phyloP scores from a whole-genome alignment of 2,329 filamentous ascomycete genomes.

The Aureobasidium sp. region DNA sequence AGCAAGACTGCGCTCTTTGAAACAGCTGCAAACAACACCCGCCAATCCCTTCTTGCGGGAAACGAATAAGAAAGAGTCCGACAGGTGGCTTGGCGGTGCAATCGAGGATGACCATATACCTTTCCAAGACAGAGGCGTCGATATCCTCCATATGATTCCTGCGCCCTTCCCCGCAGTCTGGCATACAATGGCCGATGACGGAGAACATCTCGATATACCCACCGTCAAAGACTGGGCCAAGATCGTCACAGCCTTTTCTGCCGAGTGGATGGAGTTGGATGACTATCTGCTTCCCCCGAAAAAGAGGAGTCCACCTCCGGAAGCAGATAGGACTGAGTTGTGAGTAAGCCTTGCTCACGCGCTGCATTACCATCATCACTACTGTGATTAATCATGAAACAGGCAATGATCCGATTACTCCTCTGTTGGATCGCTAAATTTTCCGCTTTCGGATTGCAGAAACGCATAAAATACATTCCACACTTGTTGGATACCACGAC shows the following conservation, averaged over 20 bases:
- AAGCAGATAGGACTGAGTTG: constrained; percentile 12
- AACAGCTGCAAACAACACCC: constrained; percentile 55
- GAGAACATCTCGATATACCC: constrained; percentile 68
- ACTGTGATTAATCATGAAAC: not conserved
- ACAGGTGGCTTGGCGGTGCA: constrained; percentile 42
- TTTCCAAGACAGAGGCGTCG: constrained; percentile 78
- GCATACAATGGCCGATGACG: constrained; percentile 80
- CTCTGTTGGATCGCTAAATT: not conserved
- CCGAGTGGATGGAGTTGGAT: constrained; percentile 86
- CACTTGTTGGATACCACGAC: not conserved
- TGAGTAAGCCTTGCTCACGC: constrained; percentile 12
- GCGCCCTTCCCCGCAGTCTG: constrained; percentile 73
- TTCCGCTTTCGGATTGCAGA: not conserved
- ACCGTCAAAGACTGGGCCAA: constrained; percentile 82
- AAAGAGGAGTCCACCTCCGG: not conserved
- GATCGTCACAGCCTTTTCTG: constrained; percentile 73
- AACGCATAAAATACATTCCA: not conserved
- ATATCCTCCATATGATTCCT: constrained; percentile 84
- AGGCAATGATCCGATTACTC: constrained; percentile 6
- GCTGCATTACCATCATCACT: not conserved
- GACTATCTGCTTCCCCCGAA: constrained; percentile 34
- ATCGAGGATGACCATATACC: constrained; percentile 81
- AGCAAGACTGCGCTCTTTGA: constrained; percentile 58
- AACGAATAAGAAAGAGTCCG: constrained; percentile 39
- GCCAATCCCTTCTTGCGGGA: constrained; percentile 60